phyloP scores from a whole-genome alignment of 345 rosid species.

The Lepidium africanum region DNA sequence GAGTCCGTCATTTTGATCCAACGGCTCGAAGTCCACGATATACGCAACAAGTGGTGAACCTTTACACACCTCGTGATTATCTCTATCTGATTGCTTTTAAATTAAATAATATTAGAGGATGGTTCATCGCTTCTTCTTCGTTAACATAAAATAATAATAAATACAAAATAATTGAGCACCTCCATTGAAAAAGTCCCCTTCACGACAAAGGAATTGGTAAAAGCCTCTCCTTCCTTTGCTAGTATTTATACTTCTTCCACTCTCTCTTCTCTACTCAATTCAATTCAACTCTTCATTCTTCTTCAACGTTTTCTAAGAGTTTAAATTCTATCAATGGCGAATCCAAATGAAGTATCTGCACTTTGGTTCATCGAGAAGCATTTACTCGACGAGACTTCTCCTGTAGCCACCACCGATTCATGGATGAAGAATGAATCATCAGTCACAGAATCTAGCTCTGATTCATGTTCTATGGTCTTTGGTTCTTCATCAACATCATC shows the following conservation, averaged over 20 bases:
- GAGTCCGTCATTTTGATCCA: not conserved
- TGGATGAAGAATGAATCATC: conserved; percentile 16
- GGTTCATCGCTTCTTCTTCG: conserved; percentile 15
- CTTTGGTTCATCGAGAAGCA: conserved; percentile 49
- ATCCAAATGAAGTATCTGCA: conserved; percentile 32
- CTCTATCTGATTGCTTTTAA: not conserved
- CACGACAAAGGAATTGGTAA: not conserved
- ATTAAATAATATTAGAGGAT: not conserved
- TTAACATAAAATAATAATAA: not conserved
- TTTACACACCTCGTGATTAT: not conserved
- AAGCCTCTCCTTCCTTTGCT: not conserved
- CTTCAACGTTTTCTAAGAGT: not conserved
- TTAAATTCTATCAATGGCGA: conserved; percentile 5
- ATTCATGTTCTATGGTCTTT: conserved; percentile 19
- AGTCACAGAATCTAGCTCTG: conserved; percentile 20
- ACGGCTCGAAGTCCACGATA: conserved; percentile 25
- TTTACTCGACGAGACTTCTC: conserved; percentile 48
- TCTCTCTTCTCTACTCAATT: conserved; percentile 15
- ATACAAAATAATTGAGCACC: not conserved
- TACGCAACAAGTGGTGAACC: conserved; percentile 13
- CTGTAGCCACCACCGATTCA: conserved; percentile 5
- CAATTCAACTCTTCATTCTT: conserved; percentile 9
- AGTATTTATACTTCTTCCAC: conserved; percentile 23
- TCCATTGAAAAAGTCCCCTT: conserved; percentile 20
- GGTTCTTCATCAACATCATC: not conserved